Base-by-base conservation (phyloP, 2,329 filamentous ascomycete species). In the Diplodia mutila region DNA sequence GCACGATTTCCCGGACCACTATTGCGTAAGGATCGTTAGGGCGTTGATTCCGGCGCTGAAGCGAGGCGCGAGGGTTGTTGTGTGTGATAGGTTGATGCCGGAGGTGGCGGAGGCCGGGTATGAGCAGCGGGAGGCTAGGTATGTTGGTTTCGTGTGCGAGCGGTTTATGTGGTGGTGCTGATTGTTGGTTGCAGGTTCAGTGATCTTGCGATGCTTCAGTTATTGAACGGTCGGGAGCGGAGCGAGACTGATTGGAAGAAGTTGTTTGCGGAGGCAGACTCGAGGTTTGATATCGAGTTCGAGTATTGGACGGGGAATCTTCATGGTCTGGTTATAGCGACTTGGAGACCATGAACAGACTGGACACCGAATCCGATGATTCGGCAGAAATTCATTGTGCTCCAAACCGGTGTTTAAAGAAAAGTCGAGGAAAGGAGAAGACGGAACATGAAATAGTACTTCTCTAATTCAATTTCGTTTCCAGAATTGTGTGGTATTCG, bases 1-100 rank as follows among this genome's bases (percentile, higher is more conserved):
- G 9, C 86, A 90, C 73, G 87, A 89, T 76, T 87, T 86, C 77
- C 84, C 86, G 0, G 86, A 86, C 16, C 81, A 81, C 61, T 76
- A 79, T 66, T 74, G 70, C 57, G 46, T 77, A 2, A 68, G 73
- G 48, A 77, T 80, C 46, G 67, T 80, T 23, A 69, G 72, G n/a
- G 70, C 70, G 0, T 71, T 80, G 7, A 70, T 77, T 9, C 74
- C 86, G 1, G 82, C 86, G 42, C 75, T 89, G 34, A 52, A 52
- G 42, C 9, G 21, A 8, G 42, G 61, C 6, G 61, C 27, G 12
- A 49, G 61, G 2, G 21, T 64, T 39, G 61, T 68, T 9, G 27
- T 68, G 18, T 34, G 67, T 32, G 70, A 72, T 12, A 70, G 72
- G 1, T 68, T 78, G 23, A 70, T 75, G n/a, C 73, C 74, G 18